Base-by-base conservation (phyloP, 257 asterid species). In the Anisodus tanguticus region DNA sequence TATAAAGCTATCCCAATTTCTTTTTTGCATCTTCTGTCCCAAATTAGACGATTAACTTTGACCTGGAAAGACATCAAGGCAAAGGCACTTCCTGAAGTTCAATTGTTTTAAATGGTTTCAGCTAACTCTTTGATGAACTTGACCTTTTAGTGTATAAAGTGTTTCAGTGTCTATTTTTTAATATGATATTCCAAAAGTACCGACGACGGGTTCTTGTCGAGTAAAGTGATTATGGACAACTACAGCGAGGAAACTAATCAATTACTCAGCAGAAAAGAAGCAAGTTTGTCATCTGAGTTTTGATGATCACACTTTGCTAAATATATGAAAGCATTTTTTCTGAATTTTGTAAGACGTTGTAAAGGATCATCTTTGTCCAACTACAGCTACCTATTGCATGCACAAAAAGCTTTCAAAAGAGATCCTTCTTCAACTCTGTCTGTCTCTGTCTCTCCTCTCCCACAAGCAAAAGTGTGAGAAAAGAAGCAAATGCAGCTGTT, bases 281-380 rank as follows among this genome's bases (percentile, higher is more conserved):
- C n/a, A 74, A 74, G 12, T 3, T 74, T 19, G 9, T 5, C 59
- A 47, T 11, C 19, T 72, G 58, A n/a, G 57, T 71, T 9, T 71
- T n/a, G 79, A 70, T 70, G 57, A 43, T 17, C 55, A 70, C 35
- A 43, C 12, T 17, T 43, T 17, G 16, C 16, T n/a, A n/a, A 47
- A 45, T 51, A 6, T 45, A 45, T 5, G 16, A 22, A 58, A 45
- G 19, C 10, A 5, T 6, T 11, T 47, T 47, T n/a, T 43, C n/a
- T 45, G 80, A 71, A 19, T 45, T n/a, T 71, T 72, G n/a, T n/a
- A 72, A 45, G 9, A 72, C 59, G 10, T 19, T 72, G 59, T 47
- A 10, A 72, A 45, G 57, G 37, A 7, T 26, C 79, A 10, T 47
- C 59, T 9, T 10, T 47, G 58, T 19, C 45, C 39, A 71, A 45